phyloP scores from a whole-genome alignment of 2,329 filamentous ascomycete species.

The Penicillium brasilianum region DNA sequence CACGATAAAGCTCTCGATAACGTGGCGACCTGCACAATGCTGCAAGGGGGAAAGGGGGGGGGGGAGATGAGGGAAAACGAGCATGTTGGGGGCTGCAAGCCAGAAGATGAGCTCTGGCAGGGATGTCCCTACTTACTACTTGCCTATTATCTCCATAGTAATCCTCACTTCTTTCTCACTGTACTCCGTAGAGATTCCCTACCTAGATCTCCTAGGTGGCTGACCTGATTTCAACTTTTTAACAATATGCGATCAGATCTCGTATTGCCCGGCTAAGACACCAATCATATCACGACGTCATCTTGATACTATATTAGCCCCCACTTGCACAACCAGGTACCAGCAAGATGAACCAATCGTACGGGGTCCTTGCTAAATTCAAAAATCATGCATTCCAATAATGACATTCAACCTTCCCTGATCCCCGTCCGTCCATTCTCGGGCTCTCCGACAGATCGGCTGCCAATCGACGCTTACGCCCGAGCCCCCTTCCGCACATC shows the following conservation, averaged over 20 bases:
- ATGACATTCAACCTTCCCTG: background rate
- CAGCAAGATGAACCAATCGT: background rate
- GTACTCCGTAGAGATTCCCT: background rate
- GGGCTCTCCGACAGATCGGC: constrained; percentile 23
- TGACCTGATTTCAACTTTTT: background rate
- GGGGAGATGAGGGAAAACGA: no score
- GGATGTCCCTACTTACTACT: background rate
- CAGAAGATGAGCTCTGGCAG: background rate
- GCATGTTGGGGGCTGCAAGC: background rate
- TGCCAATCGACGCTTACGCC: constrained; percentile 16
- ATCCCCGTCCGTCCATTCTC: constrained; percentile 7
- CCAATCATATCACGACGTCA: background rate
- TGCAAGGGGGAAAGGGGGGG: constrained; percentile 18
- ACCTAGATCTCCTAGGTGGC: background rate
- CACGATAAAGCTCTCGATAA: constrained; percentile 3
- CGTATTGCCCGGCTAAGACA: constrained; percentile 5
- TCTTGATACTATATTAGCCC: constrained; percentile 2
- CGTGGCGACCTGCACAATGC: constrained; percentile 6
- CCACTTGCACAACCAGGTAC: background rate
- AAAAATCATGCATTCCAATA: background rate
- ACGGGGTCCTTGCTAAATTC: background rate
- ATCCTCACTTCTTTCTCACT: background rate
- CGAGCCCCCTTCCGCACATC: background rate
- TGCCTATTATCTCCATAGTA: no score
- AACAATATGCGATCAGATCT: constrained; percentile 4